Conservation (phyloP, 129 eudicot genomes). For the Logfia minima region DNA sequence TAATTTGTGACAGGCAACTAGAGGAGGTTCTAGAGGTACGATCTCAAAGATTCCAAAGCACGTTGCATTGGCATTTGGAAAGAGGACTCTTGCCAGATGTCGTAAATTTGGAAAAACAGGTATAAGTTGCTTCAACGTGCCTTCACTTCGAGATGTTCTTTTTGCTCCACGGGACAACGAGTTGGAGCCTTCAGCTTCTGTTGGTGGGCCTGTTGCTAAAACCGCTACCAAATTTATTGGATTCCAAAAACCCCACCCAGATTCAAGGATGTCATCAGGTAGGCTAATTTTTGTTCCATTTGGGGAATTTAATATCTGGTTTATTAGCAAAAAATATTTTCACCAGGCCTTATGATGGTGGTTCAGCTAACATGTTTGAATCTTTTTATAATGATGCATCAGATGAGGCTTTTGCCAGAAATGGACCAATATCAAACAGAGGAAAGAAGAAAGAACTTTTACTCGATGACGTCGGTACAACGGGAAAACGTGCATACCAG, state of each 20-base stretch:
- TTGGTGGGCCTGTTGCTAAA: slow-evolving; percentile 26
- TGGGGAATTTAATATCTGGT: background rate
- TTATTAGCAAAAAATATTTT: too few species aligned
- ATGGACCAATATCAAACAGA: slow-evolving; percentile 78
- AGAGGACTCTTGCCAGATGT: slow-evolving; percentile 67
- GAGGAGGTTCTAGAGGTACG: slow-evolving; percentile 63
- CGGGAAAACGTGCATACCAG: slow-evolving; percentile 54
- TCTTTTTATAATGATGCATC: slow-evolving; percentile 39
- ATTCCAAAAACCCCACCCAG: slow-evolving; percentile 38
- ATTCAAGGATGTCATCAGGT: slow-evolving; percentile 43
- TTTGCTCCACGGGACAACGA: slow-evolving; percentile 52
- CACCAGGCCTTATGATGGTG: background rate
- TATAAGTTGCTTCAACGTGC: slow-evolving; percentile 70
- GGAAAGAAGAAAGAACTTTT: slow-evolving; percentile 77
- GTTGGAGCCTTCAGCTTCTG: slow-evolving; percentile 43
- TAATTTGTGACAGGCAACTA: slow-evolving; percentile 62
- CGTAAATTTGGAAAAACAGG: slow-evolving; percentile 63
- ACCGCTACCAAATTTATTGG: slow-evolving; percentile 40
- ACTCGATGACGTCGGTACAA: slow-evolving; percentile 75
- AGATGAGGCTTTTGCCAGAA: slow-evolving; percentile 67
- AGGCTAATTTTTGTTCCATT: slow-evolving; percentile 10
- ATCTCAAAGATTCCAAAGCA: slow-evolving; percentile 62
- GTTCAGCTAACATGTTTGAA: background rate
- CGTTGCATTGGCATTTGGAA: slow-evolving; percentile 75
- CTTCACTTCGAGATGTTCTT: slow-evolving; percentile 68